Base-by-base conservation (phyloP, 225 moss, liverwort and hornwort species). In the Sphagnum contortum region DNA sequence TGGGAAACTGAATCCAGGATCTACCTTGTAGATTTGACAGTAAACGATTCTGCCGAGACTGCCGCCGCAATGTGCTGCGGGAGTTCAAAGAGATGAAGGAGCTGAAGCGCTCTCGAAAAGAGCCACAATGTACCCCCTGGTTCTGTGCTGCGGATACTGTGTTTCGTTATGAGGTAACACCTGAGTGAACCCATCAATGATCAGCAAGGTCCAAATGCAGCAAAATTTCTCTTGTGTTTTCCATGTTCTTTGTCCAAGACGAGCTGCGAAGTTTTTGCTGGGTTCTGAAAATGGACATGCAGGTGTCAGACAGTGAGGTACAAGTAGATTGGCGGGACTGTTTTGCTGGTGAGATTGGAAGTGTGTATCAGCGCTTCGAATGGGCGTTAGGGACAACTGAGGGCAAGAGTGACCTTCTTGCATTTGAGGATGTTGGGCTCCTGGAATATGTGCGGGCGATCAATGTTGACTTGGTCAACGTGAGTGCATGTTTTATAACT, bases 71-170 rank as follows among this genome's bases (percentile, higher is more conserved):
- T 83, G 98, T 98, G 62, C 81, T 98, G 69, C 93, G 93, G 65
- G 98, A 98, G 74, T 98, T 98, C 67, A 98, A 98, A 69, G 98
- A 98, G 76, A 98, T 98, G 98, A 98, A 98, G 79, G 98, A 98
- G 76, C 74, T 98, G 64, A 98, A 93, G 79, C 81, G 98, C 70
- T 86, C 93, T 5, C 89, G 93, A 54, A 98, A 91, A 81, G 98
- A 93, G 82, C 91, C 93, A 49, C 83, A 86, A 51, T 98, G 98
- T 69, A 98, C 93, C 63, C 79, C 82, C 67, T 93, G 98, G 98
- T 98, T 98, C 76, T 98, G 98, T 73, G 87, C 98, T 77, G 98
- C 98, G 68, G 98, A 98, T 71, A 91, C 93, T 58, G 79, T 80
- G 57, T 86, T 98, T 76, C 94, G 91, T 79, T 98, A 98, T 73